These are phyloP conservation scores for Yarrowia osloensis DNA, from an alignment of 805 yeast species.

Conservation along the genomic window DNA sequence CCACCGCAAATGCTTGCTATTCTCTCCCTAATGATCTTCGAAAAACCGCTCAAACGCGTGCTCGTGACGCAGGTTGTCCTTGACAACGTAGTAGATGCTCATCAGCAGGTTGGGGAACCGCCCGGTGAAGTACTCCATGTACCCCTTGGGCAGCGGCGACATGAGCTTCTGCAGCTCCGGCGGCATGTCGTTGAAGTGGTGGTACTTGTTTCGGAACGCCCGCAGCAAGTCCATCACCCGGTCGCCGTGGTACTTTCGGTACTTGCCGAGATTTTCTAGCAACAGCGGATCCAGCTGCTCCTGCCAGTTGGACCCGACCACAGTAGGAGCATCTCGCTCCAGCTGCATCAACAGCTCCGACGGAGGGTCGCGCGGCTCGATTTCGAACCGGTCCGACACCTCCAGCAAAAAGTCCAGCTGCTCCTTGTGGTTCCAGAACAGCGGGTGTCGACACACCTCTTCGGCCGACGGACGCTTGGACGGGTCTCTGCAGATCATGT, in stretches of 20 bases:
- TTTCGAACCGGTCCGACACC: constrained; percentile 88
- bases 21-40: constrained; percentile 8
- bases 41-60: constrained; percentile 56
- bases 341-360: constrained; percentile 57
- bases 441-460: constrained; percentile 76
- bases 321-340: constrained; percentile 51
- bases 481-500: constrained; percentile 75
- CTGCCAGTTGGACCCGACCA: constrained; percentile 75
- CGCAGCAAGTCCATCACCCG: constrained; percentile 83
- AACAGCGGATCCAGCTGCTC: constrained; percentile 66
- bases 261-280: constrained; percentile 82
- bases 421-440: constrained; percentile 75
- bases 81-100: constrained; percentile 67
- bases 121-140: constrained; percentile 69
- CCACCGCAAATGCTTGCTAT: constrained; percentile 1
- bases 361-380: constrained; percentile 79
- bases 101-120: constrained; percentile 79
- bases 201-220: constrained; percentile 89
- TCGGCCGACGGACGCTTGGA: constrained; percentile 67
- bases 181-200: constrained; percentile 91
- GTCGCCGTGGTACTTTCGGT: constrained; percentile 79
- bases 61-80: constrained; percentile 60
- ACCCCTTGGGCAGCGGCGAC: constrained; percentile 83
- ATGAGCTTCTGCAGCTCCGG: constrained; percentile 60
- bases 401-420: constrained; percentile 81